phyloP scores from a whole-genome alignment of 441 rosid species.

The Populus trichocarpa region DNA sequence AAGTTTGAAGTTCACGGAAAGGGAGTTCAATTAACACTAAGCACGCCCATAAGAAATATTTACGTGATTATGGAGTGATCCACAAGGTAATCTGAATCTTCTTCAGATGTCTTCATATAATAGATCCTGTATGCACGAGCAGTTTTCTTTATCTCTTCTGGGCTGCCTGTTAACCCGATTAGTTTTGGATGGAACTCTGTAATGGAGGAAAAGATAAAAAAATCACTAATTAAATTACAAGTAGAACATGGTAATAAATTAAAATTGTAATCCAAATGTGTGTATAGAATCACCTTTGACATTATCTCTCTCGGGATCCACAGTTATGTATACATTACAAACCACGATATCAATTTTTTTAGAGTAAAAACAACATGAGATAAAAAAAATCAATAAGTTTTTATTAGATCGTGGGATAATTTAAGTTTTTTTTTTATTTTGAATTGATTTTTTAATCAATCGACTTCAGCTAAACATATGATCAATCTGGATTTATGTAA shows the following conservation, averaged over 20 bases:
- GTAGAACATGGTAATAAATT: not conserved
- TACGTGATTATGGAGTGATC: slow-evolving; percentile 98
- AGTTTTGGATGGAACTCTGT: slow-evolving; percentile 88
- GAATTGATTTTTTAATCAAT: too few species aligned
- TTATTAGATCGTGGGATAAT: too few species aligned
- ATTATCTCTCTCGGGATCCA: slow-evolving; percentile 96
- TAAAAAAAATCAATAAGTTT: too few species aligned
- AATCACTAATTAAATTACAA: not conserved
- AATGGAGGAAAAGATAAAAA: slow-evolving; percentile 13
- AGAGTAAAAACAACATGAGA: too few species aligned
- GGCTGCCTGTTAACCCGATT: slow-evolving; percentile 76
- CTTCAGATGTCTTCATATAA: slow-evolving; percentile 92
- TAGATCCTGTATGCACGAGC: slow-evolving; percentile 93
- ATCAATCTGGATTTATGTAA: too few species aligned
- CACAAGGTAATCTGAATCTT: slow-evolving; percentile 95
- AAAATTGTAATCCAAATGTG: not conserved
- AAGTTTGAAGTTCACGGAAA: not conserved
- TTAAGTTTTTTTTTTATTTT: too few species aligned
- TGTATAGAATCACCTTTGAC: slow-evolving; percentile 59
- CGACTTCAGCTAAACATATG: too few species aligned
- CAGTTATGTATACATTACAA: slow-evolving; percentile 79
- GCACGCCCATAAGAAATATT: slow-evolving; percentile 11
- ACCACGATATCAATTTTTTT: slow-evolving; percentile 75
- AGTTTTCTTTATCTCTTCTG: slow-evolving; percentile 71
- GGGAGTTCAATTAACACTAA: not conserved